Conservation (phyloP, 2,329 filamentous ascomycete genomes). For the Calonectria pauciramosa region DNA sequence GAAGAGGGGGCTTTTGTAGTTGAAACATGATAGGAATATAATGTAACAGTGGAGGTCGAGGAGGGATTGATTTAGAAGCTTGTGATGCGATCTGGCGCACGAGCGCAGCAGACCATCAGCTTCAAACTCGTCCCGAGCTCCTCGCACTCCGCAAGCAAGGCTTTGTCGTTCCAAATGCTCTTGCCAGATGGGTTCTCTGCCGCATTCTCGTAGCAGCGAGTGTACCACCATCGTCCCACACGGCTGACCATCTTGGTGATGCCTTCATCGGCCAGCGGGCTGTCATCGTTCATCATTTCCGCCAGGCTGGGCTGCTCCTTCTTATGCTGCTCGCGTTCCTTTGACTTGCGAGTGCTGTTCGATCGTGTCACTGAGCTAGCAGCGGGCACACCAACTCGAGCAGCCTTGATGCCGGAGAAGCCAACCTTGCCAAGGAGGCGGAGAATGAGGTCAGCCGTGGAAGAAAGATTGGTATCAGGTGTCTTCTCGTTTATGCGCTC, state of each 20-base stretch:
- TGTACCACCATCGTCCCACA: conserved; percentile 98
- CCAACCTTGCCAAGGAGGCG: conserved; percentile 77
- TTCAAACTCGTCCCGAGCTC: conserved; percentile 89
- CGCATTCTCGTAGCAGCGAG: conserved; percentile 86
- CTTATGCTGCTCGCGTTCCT: conserved; percentile 47
- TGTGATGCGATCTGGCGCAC: conserved; percentile 76
- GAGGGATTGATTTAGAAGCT: conserved; percentile 56
- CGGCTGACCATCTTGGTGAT: conserved; percentile 94
- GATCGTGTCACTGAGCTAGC: conserved; percentile 63
- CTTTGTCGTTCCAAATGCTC: conserved; percentile 84
- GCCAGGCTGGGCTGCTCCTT: conserved; percentile 70
- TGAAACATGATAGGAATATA: conserved; percentile 34
- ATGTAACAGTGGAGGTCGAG: conserved; percentile 9
- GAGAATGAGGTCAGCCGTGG: conserved; percentile 72
- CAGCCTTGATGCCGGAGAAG: conserved; percentile 80
- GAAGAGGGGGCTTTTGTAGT: conserved; percentile 21
- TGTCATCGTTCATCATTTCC: conserved; percentile 80
- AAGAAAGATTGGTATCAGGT: conserved; percentile 71
- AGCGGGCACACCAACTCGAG: conserved; percentile 83
- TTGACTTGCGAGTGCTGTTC: conserved; percentile 33
- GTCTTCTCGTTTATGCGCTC: conserved; percentile 75
- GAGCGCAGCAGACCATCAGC: conserved; percentile 90
- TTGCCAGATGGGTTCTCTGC: conserved; percentile 60
- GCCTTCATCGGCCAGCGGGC: conserved; percentile 81
- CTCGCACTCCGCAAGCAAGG: conserved; percentile 86